Base-by-base conservation (phyloP, 2,329 filamentous ascomycete species). In the Thielaviopsis ethacetica region DNA sequence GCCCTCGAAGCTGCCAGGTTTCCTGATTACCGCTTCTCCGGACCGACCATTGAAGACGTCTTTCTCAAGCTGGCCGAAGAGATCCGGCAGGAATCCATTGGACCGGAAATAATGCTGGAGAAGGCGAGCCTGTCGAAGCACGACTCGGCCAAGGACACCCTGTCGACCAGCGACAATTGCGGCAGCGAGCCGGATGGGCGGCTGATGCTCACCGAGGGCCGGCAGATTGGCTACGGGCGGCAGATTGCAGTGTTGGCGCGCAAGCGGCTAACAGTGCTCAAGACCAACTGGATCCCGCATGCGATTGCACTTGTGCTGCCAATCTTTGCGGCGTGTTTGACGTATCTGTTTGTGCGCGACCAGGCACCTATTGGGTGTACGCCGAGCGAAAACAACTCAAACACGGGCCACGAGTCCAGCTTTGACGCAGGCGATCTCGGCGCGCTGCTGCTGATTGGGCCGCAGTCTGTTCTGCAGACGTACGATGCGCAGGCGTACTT, bases 11-110 rank as follows among this genome's bases (percentile, higher is more conserved):
- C 75, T 0, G 73, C 76, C 1, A 81, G 82, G 0, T 77, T 94
- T 49, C 75, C 76, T 17, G 86, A 94, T 60, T 95, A 95, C 68
- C 84, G 90, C 60, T 86, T 95, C 64, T 86, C 86, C 17, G 89
- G 89, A 0, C 91, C 91, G 0, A 94, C 88, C 0, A 90, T 96
- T 49, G 91, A 96, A 68, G 90, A 95, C 64, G 90, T 95, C 0
- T 96, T 96, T 69, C 72, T 96, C 24, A 84, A 88, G 63, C 76
- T 95, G 47, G 88, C 90, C 0, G 87, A 91, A 66, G 90, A 95
- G 68, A 79, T 89, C 61, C 78, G 76, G 59, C 52, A 56, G 24
- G 56, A 60, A 21, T 61, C 61, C 2, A 57, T 41, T 21, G 58
- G 38, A 34, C 41, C 52, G 13, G 80, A 85, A 63, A 70, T 69